A percentile compares a stretch with the other conserved stretches of the same genome.
Conservation (phyloP, 1,284 basidiomycete species). For the Cryptococcus sp. region DNA sequence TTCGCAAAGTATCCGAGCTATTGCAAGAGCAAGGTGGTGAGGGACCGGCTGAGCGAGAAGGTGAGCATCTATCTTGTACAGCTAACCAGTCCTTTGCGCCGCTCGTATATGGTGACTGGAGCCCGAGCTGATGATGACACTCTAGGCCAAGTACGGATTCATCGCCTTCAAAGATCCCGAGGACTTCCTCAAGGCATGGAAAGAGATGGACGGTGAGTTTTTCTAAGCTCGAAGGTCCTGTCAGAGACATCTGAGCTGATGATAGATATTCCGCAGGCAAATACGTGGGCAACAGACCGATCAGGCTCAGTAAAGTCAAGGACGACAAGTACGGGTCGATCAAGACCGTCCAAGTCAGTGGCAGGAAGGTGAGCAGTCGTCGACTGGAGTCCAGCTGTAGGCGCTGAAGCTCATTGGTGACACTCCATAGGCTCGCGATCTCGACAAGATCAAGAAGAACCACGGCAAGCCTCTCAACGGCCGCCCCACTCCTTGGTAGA, state of each 20-base stretch:
- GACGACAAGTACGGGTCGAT: slow-evolving; percentile 86
- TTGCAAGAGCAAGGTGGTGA: slow-evolving; percentile 88
- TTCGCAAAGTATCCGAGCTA: slow-evolving; percentile 92
- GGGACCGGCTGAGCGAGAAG: slow-evolving; percentile 86
- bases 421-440: slow-evolving; percentile 35
- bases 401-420: neutral
- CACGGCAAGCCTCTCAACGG: slow-evolving; percentile 47
- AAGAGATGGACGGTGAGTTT: slow-evolving; percentile 91
- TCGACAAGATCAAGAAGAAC: slow-evolving; percentile 49
- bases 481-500: slow-evolving; percentile 42
- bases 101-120: neutral
- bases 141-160: slow-evolving; percentile 92
- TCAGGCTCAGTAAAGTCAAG: slow-evolving; percentile 79
- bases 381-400: neutral
- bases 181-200: slow-evolving; percentile 98
- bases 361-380: slow-evolving; percentile 45
- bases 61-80: slow-evolving; percentile 48
- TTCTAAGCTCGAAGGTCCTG: neutral
- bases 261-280: slow-evolving; percentile 61
- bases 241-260: neutral
- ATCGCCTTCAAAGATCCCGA: slow-evolving; percentile 98
- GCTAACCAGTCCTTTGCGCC: no score
- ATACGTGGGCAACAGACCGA: slow-evolving; percentile 91
- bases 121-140: neutral
- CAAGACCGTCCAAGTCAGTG: slow-evolving; percentile 67